Conservation (phyloP, 192 early-diverging fungal genomes). For the Coemansia sp. region DNA sequence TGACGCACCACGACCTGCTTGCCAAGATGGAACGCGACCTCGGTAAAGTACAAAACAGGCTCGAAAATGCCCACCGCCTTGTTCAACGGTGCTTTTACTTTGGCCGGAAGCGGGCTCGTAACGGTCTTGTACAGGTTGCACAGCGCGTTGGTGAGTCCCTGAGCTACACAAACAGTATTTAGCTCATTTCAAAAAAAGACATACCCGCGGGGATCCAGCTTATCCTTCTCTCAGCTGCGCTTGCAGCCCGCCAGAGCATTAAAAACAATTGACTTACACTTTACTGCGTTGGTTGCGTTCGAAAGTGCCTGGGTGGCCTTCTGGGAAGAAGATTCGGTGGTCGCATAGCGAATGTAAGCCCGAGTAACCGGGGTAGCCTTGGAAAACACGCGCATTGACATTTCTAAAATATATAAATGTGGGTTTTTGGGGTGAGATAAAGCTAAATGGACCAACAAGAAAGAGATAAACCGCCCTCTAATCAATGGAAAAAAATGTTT, state of each 20-base stretch:
- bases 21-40: slow-evolving; percentile 45
- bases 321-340: slow-evolving; percentile 47
- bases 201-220: too few relatives aligned
- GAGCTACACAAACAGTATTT: slow-evolving; percentile 17
- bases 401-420: slow-evolving; percentile 7
- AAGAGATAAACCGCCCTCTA: neutral
- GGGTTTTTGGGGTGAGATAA: neutral
- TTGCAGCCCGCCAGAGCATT: neutral
- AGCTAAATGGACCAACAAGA: neutral
- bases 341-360: slow-evolving; percentile 52
- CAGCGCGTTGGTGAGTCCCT: slow-evolving; percentile 44
- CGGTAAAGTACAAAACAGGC: slow-evolving; percentile 49
- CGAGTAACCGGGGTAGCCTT: slow-evolving; percentile 43
- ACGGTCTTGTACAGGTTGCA: slow-evolving; percentile 50
- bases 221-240: neutral
- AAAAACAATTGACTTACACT: slow-evolving; percentile 33
- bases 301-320: slow-evolving; percentile 41
- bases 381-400: slow-evolving; percentile 49
- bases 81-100: slow-evolving; percentile 42
- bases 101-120: slow-evolving; percentile 40
- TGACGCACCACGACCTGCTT: slow-evolving; percentile 46
- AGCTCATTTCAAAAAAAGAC: too few relatives aligned
- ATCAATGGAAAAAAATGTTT: neutral
- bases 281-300: slow-evolving; percentile 35
- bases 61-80: slow-evolving; percentile 39